Conservation (phyloP, 495 filamentous ascomycete species). For the Aspergillus sparsus region DNA sequence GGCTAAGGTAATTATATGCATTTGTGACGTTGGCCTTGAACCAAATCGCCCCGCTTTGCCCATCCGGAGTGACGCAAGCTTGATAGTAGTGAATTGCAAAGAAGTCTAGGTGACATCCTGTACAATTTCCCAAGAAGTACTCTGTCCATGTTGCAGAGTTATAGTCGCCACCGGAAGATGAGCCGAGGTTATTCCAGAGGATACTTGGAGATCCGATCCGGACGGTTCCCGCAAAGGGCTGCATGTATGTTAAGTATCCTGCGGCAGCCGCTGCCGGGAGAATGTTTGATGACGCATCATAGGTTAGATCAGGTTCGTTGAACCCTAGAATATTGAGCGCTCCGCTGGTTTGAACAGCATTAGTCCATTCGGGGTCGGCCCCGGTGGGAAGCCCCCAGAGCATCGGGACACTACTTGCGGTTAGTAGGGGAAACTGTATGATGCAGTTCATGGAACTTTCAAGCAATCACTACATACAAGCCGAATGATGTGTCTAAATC, state of each 20-base stretch:
- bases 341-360: constrained; percentile 46
- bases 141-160: constrained; percentile 58
- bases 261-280: constrained; percentile 52
- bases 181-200: constrained; percentile 55
- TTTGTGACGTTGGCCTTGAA: constrained; percentile 54
- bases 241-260: constrained; percentile 59
- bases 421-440: too few relatives aligned
- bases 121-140: constrained; percentile 54
- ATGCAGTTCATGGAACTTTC: too few relatives aligned
- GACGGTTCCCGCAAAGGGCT: constrained; percentile 54
- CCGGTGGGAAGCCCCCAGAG: constrained; percentile 54
- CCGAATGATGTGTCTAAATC: constrained; percentile 29
- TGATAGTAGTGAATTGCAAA: constrained; percentile 62
- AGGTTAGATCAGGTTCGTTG: constrained; percentile 70
- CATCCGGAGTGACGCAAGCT: constrained; percentile 31
- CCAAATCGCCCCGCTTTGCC: constrained; percentile 14
- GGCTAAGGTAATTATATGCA: constrained; percentile 37
- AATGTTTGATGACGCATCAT: constrained; percentile 57
- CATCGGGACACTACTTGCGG: constrained; percentile 57
- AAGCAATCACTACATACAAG: constrained; percentile 28
- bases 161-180: constrained; percentile 22
- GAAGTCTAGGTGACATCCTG: constrained; percentile 59
- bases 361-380: constrained; percentile 52
- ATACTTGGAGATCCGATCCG: constrained; percentile 64
- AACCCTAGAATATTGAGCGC: constrained; percentile 55